Base-by-base conservation (phyloP, 2,329 filamentous ascomycete species). In the Leptographium flavum region DNA sequence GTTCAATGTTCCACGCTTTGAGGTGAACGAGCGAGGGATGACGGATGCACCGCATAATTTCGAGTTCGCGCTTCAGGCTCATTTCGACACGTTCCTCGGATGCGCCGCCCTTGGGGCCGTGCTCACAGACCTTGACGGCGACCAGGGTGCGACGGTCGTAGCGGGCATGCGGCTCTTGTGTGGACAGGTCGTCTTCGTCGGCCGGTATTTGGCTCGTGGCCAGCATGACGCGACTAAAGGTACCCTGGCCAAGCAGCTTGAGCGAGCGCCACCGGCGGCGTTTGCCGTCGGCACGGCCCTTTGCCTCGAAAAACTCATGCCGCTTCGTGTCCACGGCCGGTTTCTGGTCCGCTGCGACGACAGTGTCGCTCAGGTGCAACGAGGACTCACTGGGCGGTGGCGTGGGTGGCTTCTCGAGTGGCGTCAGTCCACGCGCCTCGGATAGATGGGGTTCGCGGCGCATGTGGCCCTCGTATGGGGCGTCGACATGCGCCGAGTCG, bases 51-150 rank as follows among this genome's bases (percentile, higher is more conserved):
- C 83, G 87, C 68, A 98, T 81, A 52, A 98, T 93, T 56, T 96
- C 90, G 35, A 98, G 74, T 66, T 98, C 92, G 49, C 92, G 79
- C 64, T 94, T 94, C 51, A 98, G 67, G 46, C 87, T 93, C 63
- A 92, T 86, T 62, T 95, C 90, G 50, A 96, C 81, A 33, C 92
- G 79, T 55, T 94, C 85, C 59, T 94, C 87, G 41, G 92, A 92
- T 4, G 88, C 90, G 39, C 90, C 90, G 43, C 92, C 92, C 22
- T 86, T 86, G 1, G 92, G 90, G 4, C 90, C 92, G 63, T 94
- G 87, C 61, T 95, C 87, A 58, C 93, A 90, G 38, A 98, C 79
- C 63, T 98, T 98, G 58, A 98, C 79, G 2, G 92, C 92, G 3
- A 96, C 92, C 14, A 98, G 68, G 43, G 84, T 85, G 56, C 81